Conservation (phyloP, 768 basidiomycete genomes). For the Mycena haematopus region DNA sequence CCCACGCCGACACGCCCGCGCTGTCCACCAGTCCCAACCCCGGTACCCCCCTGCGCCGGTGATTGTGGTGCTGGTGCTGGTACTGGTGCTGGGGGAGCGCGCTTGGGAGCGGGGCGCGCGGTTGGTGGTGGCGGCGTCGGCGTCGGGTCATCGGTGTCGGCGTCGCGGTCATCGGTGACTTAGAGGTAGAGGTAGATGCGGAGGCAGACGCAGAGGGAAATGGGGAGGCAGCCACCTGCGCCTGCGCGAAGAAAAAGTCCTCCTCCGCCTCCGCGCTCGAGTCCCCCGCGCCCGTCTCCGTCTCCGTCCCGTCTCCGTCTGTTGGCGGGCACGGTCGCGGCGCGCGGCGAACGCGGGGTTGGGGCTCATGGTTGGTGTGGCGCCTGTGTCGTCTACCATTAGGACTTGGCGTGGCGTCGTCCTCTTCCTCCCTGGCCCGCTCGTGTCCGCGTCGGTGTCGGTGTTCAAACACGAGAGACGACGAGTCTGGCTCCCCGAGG, state of each 20-base stretch:
- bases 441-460: neutral
- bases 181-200: too few relatives aligned
- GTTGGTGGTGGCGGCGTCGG: slow-evolving; percentile 8
- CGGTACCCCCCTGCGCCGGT: slow-evolving; percentile 26
- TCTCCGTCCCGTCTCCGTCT: slow-evolving; percentile 4
- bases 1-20: slow-evolving; percentile 50
- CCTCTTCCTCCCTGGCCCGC: slow-evolving; percentile 30
- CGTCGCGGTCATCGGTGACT: neutral
- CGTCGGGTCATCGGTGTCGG: neutral
- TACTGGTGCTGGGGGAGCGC: neutral
- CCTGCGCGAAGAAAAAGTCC: slow-evolving; percentile 26
- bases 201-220: too few relatives aligned
- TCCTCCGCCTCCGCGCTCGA: slow-evolving; percentile 28
- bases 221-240: neutral
- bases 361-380: slow-evolving; percentile 55
- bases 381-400: slow-evolving; percentile 56
- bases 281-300: neutral
- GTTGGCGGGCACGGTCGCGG: neutral
- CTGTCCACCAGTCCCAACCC: slow-evolving; percentile 38
- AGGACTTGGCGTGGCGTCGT: slow-evolving; percentile 42
- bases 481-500: slow-evolving; percentile 29
- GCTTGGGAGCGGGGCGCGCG: slow-evolving; percentile 13
- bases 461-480: neutral
- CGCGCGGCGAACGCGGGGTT: slow-evolving; percentile 48
- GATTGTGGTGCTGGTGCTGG: slow-evolving; percentile 19